Conservation (phyloP, 805 yeast species). For the Brettanomyces bruxellensis region DNA sequence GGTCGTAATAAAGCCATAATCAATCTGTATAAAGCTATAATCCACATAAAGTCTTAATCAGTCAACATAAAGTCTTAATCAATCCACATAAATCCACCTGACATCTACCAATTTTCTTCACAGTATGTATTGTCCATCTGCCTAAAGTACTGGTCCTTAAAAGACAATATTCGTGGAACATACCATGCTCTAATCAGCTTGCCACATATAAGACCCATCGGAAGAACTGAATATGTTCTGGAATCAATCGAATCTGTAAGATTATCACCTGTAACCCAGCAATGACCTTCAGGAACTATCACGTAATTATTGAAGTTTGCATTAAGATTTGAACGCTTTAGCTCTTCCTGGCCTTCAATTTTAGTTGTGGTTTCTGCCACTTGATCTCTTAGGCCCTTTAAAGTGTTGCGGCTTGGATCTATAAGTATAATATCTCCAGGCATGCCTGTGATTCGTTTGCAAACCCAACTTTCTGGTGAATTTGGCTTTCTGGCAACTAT, state of each 20-base stretch:
- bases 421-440: constrained; percentile 81
- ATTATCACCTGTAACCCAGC: constrained; percentile 97
- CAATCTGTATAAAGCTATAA: too few relatives aligned
- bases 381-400: constrained; percentile 21
- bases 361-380: neutral
- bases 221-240: constrained; percentile 80
- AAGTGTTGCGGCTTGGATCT: constrained; percentile 63
- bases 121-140: constrained; percentile 41
- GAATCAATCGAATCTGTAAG: constrained; percentile 82
- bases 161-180: constrained; percentile 25
- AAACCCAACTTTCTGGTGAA: constrained; percentile 74
- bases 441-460: constrained; percentile 92
- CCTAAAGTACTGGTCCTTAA: constrained; percentile 45
- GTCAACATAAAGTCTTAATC: neutral
- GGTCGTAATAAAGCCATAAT: too few relatives aligned
- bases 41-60: neutral
- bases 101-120: neutral
- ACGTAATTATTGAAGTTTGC: constrained; percentile 42
- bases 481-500: constrained; percentile 87
- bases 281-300: constrained; percentile 85
- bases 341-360: neutral
- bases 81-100: neutral
- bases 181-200: constrained; percentile 69
- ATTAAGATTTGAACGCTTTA: neutral
- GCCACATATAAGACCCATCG: constrained; percentile 82